Conservation (phyloP, 2,329 filamentous ascomycete species). For the Aspergillus viridinutans region DNA sequence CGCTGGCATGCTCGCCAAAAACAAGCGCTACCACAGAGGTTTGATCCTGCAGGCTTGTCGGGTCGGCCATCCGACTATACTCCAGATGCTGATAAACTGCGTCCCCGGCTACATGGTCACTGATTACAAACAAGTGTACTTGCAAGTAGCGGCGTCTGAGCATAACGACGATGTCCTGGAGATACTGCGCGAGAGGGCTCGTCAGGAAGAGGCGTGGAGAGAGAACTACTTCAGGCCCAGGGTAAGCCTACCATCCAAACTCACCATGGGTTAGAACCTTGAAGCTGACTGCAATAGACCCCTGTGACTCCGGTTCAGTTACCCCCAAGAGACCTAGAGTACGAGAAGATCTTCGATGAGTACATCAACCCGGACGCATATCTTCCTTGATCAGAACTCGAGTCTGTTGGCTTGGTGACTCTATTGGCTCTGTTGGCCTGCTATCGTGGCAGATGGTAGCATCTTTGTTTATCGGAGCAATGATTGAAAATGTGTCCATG, state of each 20-base stretch:
- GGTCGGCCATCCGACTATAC: not conserved
- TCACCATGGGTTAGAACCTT: not conserved
- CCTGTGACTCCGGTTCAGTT: not conserved
- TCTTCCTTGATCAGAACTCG: not conserved
- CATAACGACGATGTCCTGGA: slow-evolving; percentile 28
- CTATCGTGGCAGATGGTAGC: not conserved
- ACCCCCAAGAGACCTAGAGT: not conserved
- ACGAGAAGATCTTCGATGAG: not conserved
- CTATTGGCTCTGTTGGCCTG: not conserved
- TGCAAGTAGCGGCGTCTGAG: slow-evolving; percentile 14
- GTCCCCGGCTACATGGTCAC: slow-evolving; percentile 24
- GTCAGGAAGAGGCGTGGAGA: not conserved
- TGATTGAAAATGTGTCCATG: not conserved
- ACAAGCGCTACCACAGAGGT: not conserved
- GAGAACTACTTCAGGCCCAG: not conserved
- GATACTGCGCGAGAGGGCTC: slow-evolving; percentile 27
- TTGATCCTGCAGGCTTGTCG: slow-evolving; percentile 9
- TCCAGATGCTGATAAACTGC: slow-evolving; percentile 21
- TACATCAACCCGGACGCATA: not conserved
- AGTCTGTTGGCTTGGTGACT: not conserved
- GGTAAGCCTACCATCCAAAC: not conserved
- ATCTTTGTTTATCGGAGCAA: not conserved
- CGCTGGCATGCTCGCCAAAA: slow-evolving; percentile 2
- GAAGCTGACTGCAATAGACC: not conserved
- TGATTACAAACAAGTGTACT: slow-evolving; percentile 18